Conservation (phyloP, 2,329 filamentous ascomycete genomes). For the Phaeophleospora eucalypticola region DNA sequence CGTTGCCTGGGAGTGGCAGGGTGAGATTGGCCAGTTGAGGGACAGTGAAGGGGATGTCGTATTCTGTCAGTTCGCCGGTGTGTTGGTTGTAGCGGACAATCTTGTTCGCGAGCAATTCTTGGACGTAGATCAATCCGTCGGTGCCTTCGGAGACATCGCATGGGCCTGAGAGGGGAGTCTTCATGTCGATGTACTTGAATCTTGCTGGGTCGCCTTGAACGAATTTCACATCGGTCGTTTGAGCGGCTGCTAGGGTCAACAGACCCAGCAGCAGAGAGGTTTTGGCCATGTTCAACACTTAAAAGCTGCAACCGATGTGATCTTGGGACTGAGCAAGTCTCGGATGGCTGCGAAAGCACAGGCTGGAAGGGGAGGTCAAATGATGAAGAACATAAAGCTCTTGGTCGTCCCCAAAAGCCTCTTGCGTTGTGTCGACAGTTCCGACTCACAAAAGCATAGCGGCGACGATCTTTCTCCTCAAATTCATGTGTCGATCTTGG, state of each 20-base stretch:
- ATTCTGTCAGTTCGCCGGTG: conserved; percentile 10
- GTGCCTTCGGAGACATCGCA: conserved; percentile 11
- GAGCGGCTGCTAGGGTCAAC: background rate
- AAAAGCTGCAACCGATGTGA: background rate
- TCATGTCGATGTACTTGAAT: conserved; percentile 8
- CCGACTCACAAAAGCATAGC: background rate
- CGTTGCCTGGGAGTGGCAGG: conserved; percentile 6
- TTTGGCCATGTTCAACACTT: background rate
- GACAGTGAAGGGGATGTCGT: conserved; percentile 13
- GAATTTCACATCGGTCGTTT: background rate
- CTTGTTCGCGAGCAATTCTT: conserved; percentile 10
- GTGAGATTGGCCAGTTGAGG: conserved; percentile 5
- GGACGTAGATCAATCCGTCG: conserved; percentile 9
- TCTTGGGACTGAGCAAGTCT: too few species aligned
- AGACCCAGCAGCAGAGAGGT: background rate
- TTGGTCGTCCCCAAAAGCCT: too few species aligned
- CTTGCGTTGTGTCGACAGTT: background rate
- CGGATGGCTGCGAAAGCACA: background rate
- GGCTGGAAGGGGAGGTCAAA: too few species aligned
- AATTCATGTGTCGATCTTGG: background rate
- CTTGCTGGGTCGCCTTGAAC: conserved; percentile 8
- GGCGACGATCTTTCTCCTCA: background rate
- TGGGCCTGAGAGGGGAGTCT: conserved; percentile 7
- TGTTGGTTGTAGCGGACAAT: conserved; percentile 8
- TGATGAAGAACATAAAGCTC: too few species aligned